Evolutionary conservation across 2,329 filamentous ascomycete species (phyloP), one percentile per base, ranked within the genome.

Genomic region (Phyllosticta citriasiana): DNA sequence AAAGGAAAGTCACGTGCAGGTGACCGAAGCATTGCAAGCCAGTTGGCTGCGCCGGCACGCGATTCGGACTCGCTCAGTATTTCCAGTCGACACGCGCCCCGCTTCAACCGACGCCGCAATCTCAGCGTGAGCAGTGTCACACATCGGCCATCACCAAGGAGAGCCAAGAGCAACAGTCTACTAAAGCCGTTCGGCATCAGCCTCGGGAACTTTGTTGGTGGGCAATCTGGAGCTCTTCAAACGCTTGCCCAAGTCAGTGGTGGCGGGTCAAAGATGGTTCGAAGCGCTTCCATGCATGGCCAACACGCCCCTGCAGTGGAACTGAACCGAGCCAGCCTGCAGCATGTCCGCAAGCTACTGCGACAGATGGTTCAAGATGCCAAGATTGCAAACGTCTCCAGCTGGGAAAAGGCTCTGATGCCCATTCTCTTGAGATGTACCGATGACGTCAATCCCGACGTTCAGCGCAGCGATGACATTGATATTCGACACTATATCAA

Each of bases 401-500:
- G 87, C 27, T 99, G 94, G 94, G 89, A 97, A 70, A 92, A 87
- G 66, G 91, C 93, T 0, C 79, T 99, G 12, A 82, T 97, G 57
- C 94, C 94, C 0, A 95, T 99, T 58, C 80, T 99, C 22, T 79
- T 97, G 24, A 88, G 88, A 67, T 94, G 92, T 65, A 95, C 93
- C 0, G 91, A 97, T 66, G 94, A 97, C 70, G 92, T 99, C 3
- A 88, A 95, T 64, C 94, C 94, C 1, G 89, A 97, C 72, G 89
- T 97, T 53, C 88, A 91, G 61, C 84, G 85, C 60, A 92, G 91
- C 27, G 94, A 99, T 72, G 89, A 94, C 70, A 97, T 99, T 81
- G 94, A 99, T 71, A 94, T 99, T 63, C 84, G 94, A 3, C 92
- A 97, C 71, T 99, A 97, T 70, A 91, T 99, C 64, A 99, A 99